These are phyloP conservation scores for Pseudisothecium myosuroides DNA, from an alignment of 225 moss, liverwort and hornwort genomes.

Conservation along the genomic window DNA sequence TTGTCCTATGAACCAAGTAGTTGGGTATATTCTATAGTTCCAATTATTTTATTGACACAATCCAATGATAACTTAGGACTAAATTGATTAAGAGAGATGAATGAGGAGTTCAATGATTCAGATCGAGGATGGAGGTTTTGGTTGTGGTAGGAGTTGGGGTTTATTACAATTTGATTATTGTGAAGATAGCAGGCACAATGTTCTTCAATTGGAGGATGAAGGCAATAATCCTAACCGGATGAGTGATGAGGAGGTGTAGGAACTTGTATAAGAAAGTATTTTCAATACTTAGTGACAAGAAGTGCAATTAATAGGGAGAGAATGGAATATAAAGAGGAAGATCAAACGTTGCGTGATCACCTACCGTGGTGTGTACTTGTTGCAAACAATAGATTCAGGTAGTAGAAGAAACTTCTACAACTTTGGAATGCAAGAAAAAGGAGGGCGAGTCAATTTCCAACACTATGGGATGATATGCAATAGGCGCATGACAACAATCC, in stretches of 20 bases:
- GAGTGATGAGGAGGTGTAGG: not conserved
- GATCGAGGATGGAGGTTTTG: not conserved
- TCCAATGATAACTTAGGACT: not conserved
- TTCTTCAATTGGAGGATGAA: not conserved
- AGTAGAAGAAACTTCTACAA: no score
- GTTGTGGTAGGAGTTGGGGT: not conserved
- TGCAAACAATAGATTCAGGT: no score
- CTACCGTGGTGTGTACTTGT: rapidly evolving
- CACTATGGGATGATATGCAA: no score
- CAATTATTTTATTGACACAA: not conserved
- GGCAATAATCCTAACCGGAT: not conserved
- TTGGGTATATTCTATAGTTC: not conserved
- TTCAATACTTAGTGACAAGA: not conserved
- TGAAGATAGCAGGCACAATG: rapidly evolving
- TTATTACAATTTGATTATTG: not conserved
- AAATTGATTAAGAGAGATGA: not conserved
- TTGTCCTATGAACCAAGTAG: not conserved
- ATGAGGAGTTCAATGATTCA: not conserved
- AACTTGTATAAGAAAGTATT: not conserved
- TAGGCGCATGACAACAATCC: no score
- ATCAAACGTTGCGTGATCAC: not conserved
- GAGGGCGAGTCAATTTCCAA: no score
- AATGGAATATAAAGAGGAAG: not conserved
- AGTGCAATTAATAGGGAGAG: not conserved
- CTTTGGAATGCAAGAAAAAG: no score